phyloP scores from a whole-genome alignment of 768 basidiomycete species.

The Tylopilus felleus region DNA sequence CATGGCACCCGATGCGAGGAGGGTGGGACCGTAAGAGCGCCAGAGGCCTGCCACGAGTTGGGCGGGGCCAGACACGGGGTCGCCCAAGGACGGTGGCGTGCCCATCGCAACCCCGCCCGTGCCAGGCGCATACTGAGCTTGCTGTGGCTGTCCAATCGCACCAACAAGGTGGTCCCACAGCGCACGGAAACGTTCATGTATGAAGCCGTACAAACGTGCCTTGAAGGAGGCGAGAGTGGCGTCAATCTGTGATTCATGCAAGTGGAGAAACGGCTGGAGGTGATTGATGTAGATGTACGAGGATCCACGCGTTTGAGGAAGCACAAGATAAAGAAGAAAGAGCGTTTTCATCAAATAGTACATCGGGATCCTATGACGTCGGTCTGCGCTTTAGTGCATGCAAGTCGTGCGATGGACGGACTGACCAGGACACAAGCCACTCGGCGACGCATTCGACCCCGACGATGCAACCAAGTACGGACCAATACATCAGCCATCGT shows the following conservation, averaged over 20 bases:
- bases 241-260: conserved; percentile 86
- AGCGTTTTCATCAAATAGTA: conserved; percentile 79
- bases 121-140: conserved; percentile 17
- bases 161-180: conserved; percentile 64
- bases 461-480: conserved; percentile 79
- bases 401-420: conserved; percentile 10
- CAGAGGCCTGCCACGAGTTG: conserved; percentile 67
- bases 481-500: conserved; percentile 98
- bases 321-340: conserved; percentile 85
- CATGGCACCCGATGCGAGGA: conserved; percentile 65
- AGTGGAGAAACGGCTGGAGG: conserved; percentile 78
- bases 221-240: conserved; percentile 66
- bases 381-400: conserved; percentile 10
- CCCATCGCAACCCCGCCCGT: conserved; percentile 24
- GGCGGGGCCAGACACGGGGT: conserved; percentile 60
- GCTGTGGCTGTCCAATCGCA: conserved; percentile 44
- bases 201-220: conserved; percentile 52
- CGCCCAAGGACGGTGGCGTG: conserved; percentile 44
- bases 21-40: conserved; percentile 72
- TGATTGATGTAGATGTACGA: conserved; percentile 79
- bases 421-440: conserved; percentile 85
- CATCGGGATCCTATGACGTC: conserved; percentile 71
- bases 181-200: conserved; percentile 60
- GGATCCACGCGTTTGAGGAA: conserved; percentile 87
- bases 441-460: conserved; percentile 81